Base-by-base conservation (phyloP, 164 flowering plant species). In the Annona squamosa region DNA sequence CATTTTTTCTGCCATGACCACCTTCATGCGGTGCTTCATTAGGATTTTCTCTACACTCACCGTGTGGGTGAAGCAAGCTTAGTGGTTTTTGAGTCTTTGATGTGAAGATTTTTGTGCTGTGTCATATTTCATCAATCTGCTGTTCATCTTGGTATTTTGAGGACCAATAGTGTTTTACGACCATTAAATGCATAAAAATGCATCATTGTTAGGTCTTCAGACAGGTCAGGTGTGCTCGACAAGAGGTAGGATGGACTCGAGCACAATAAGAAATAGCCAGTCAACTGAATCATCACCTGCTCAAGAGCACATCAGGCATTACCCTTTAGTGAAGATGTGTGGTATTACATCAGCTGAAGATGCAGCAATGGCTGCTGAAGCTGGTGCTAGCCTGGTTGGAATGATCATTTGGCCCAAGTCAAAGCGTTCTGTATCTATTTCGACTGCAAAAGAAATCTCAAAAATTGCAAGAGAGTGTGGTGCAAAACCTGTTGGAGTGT, bases 371-470 rank as follows among this genome's bases (percentile, higher is more conserved):
- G 81, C 83, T 72, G 79, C 74, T 12, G 75, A 81, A 73, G 79
- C 83, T 45, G 83, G 83, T 71, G 83, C 81, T 64, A 72, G 48
- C 81, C 85, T 91, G 72, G 87, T 95, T 62, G 98, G 98, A 73
- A 93, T 91, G 99, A 93, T 91, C 76, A 63, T 95, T 66, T 95
- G 98, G 98, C 99, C 99, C 59, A 85, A 91, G 62, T 91, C 98
- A 42, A 95, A 90, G 75, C 97, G 97, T 52, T 91, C 97, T 2
- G 80, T 95, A 71, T 87, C 99, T 46, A 78, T 89, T 64, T 74
- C 88, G 0, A 83, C 84, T 65, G 97, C 97, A 12, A 90, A 86
- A 83, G 97, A 93, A 70, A 93, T 93, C 62, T 89, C 98, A 47
- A 90, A 83, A 77, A 90, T 83, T 77, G 93, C 94, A 19, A 80